Conservation (phyloP, 129 eudicot genomes). For the Lactuca sativa region DNA sequence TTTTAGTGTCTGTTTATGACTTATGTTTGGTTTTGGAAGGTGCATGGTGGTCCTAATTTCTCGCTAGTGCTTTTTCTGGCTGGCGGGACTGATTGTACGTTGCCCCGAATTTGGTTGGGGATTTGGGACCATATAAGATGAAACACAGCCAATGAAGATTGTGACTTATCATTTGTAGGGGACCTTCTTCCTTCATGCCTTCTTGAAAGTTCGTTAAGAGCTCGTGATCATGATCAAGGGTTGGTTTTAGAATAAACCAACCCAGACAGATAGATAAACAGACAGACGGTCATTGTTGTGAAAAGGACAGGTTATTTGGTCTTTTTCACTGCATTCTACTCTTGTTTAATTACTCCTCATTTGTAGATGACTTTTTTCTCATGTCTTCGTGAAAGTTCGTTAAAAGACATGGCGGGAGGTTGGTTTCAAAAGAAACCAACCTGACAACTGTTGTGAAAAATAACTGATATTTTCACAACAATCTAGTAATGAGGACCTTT, state of each 20-base stretch:
- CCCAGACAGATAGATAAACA: no score
- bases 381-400: no score
- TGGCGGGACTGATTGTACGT: conserved; percentile 14
- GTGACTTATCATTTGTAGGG: conserved; percentile 25
- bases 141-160: conserved; percentile 21
- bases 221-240: background rate
- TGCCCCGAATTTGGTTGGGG: conserved; percentile 19
- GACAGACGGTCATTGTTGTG: no score
- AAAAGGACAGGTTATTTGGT: background rate
- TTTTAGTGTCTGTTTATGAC: conserved; percentile 23
- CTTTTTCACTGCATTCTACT: no score
- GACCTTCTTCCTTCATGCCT: conserved; percentile 17
- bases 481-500: background rate
- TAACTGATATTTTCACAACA: no score
- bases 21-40: conserved; percentile 6
- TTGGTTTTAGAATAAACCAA: background rate
- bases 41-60: conserved; percentile 26
- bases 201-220: conserved; percentile 16
- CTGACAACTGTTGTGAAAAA: no score
- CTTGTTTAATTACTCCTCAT: background rate
- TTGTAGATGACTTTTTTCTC: no score
- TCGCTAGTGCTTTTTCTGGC: background rate
- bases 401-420: no score
- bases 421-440: no score
- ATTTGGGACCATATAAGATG: conserved; percentile 21